A percentile compares a stretch with the other conserved stretches of the same genome.
Evolutionary conservation across 768 basidiomycete species (phyloP).

Genomic region (Mycena chlorophos): DNA sequence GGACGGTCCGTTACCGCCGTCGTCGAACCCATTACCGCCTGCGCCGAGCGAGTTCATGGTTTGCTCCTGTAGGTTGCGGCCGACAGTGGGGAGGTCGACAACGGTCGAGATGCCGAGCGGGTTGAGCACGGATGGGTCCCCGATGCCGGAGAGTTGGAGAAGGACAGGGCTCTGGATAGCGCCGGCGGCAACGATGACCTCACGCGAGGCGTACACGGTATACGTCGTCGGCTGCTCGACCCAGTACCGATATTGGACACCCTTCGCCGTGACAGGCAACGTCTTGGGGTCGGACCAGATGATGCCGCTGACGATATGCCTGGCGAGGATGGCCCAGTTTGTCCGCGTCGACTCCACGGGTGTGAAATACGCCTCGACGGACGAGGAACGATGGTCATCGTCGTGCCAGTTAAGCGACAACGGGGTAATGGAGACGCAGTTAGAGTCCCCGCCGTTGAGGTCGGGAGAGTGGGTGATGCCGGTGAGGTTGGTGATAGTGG

Average conservation of each 20-base stretch:
- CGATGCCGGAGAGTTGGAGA: constrained; percentile 59
- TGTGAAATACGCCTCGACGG: constrained; percentile 53
- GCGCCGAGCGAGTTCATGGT: constrained; percentile 46
- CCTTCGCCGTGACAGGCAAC: constrained; percentile 43
- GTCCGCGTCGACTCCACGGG: constrained; percentile 49
- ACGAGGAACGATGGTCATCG: constrained; percentile 53
- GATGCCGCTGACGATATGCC: constrained; percentile 47
- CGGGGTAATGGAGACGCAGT: constrained; percentile 58
- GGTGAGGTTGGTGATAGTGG: constrained; percentile 47
- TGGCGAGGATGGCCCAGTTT: constrained; percentile 51
- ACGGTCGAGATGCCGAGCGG: constrained; percentile 47
- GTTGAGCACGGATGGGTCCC: constrained; percentile 45
- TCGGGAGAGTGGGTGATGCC: constrained; percentile 51
- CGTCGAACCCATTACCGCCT: constrained; percentile 40
- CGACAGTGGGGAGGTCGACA: constrained; percentile 51
- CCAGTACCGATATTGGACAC: constrained; percentile 48
- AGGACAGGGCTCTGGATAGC: constrained; percentile 51
- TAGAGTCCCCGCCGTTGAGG: constrained; percentile 55
- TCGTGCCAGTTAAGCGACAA: constrained; percentile 52
- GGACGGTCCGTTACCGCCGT: constrained; percentile 44
- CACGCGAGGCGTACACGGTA: constrained; percentile 43
- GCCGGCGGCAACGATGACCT: constrained; percentile 57
- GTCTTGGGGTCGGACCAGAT: constrained; percentile 34
- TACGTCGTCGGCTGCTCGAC: constrained; percentile 38
- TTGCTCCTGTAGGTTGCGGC: constrained; percentile 60